These are phyloP conservation scores for Zymoseptoria ardabiliae DNA, from an alignment of 2,329 filamentous ascomycete genomes.

Conservation along the genomic window DNA sequence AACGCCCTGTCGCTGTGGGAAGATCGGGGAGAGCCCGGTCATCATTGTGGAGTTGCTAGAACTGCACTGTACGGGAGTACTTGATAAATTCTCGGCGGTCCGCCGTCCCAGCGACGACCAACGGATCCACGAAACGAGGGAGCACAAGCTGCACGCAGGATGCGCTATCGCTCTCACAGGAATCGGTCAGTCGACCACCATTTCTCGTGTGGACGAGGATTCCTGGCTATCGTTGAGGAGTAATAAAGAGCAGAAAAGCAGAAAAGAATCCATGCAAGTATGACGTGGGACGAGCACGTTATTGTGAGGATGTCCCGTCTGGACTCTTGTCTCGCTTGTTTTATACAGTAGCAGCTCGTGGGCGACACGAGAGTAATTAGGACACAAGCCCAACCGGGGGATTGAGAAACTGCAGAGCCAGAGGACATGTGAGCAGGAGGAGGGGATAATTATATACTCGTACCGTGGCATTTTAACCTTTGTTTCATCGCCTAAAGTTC, in stretches of 20 bases:
- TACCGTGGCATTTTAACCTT: background rate
- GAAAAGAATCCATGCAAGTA: background rate
- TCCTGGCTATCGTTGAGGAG: background rate
- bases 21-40: background rate
- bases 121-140: background rate
- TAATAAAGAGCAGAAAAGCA: background rate
- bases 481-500: background rate
- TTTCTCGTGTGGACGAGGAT: background rate
- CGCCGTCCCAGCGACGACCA: background rate
- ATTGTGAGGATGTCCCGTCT: background rate
- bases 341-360: background rate
- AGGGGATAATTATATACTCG: background rate
- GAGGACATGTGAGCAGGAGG: background rate
- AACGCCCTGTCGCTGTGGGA: too few relatives aligned
- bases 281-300: background rate
- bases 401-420: background rate
- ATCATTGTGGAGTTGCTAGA: background rate
- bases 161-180: background rate
- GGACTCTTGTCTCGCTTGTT: background rate
- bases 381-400: background rate
- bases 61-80: background rate
- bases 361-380: background rate
- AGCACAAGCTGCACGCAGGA: background rate
- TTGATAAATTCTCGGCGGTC: background rate
- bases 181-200: background rate